A percentile compares a stretch with the other conserved stretches of the same genome.
Conservation (phyloP, 2,329 filamentous ascomycete species). For the Alternaria triticimaculans region DNA sequence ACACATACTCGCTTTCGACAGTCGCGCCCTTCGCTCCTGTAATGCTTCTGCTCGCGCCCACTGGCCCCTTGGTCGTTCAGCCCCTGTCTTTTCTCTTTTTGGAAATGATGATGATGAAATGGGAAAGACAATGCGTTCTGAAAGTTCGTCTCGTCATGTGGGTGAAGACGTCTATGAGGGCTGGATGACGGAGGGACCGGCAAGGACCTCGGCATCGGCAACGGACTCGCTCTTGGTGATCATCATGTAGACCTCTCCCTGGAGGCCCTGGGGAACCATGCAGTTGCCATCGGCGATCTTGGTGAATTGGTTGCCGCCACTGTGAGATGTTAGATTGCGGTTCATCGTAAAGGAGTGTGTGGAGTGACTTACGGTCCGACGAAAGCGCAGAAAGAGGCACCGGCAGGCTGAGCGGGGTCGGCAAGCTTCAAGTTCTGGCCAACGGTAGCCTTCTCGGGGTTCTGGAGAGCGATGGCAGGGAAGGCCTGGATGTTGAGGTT, state of each 20-base stretch:
- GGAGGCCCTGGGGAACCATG: conserved; percentile 66
- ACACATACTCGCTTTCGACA: conserved; percentile 23
- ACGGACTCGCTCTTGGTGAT: conserved; percentile 60
- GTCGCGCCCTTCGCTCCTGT: conserved; percentile 12
- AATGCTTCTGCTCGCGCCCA: conserved; percentile 4
- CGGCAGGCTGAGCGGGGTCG: conserved; percentile 43
- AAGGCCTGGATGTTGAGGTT: conserved; percentile 69
- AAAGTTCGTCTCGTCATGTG: conserved; percentile 1
- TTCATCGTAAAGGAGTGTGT: neutral
- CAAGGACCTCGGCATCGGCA: conserved; percentile 62
- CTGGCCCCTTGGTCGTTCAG: conserved; percentile 1
- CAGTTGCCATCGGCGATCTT: conserved; percentile 64
- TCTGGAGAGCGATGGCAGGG: conserved; percentile 63
- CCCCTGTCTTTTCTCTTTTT: conserved; percentile 1
- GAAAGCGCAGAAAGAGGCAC: conserved; percentile 70
- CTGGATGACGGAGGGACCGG: conserved; percentile 56
- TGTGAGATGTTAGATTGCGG: conserved; percentile 30
- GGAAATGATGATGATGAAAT: conserved; percentile 6
- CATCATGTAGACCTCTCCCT: conserved; percentile 71
- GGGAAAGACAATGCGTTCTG: conserved; percentile 10
- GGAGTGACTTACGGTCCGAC: conserved; percentile 63
- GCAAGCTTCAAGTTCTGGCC: conserved; percentile 50
- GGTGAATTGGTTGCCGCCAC: conserved; percentile 58
- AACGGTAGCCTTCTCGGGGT: conserved; percentile 53
- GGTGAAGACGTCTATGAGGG: conserved; percentile 39